Percentiles rank a stretch among this genome's conserved stretches.
Evolutionary conservation across 73 alveolate genomes (phyloP).

Genomic region (Stentor roeselii): DNA sequence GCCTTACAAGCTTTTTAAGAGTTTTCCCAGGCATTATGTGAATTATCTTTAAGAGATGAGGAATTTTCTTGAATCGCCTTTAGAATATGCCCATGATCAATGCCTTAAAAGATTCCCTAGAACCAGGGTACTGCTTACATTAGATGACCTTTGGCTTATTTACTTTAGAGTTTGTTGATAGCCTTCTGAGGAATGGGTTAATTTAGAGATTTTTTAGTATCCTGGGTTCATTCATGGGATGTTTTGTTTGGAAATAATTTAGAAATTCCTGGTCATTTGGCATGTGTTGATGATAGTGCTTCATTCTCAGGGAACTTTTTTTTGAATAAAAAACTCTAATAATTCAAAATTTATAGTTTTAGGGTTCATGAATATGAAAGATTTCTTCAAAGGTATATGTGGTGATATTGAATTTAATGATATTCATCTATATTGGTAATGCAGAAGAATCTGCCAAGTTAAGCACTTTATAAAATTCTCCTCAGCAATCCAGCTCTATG

Average conservation of each 20-base stretch:
- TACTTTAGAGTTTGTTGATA: not conserved
- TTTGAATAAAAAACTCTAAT: too few species aligned
- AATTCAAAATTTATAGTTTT: too few species aligned
- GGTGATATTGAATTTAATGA: too few species aligned
- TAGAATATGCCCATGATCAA: conserved; percentile 30
- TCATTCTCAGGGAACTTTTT: too few species aligned
- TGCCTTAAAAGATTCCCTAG: conserved; percentile 40
- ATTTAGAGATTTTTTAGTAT: not conserved
- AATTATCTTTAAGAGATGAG: conserved; percentile 43
- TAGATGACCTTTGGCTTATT: conserved; percentile 44
- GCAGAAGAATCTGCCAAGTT: too few species aligned
- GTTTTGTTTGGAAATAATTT: not conserved
- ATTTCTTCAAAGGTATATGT: too few species aligned
- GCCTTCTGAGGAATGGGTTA: not conserved
- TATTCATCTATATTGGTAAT: too few species aligned
- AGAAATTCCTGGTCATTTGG: too few species aligned
- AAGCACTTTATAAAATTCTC: too few species aligned
- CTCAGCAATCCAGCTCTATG: too few species aligned
- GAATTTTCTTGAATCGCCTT: conserved; percentile 67
- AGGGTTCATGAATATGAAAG: too few species aligned
- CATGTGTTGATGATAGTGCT: too few species aligned
- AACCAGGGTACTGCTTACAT: conserved; percentile 41
- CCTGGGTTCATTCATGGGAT: not conserved
- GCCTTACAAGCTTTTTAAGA: conserved; percentile 70
- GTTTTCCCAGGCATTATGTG: conserved; percentile 73